Evolutionary conservation across 768 basidiomycete genomes (phyloP).

Genomic region (Suillus decipiens): DNA sequence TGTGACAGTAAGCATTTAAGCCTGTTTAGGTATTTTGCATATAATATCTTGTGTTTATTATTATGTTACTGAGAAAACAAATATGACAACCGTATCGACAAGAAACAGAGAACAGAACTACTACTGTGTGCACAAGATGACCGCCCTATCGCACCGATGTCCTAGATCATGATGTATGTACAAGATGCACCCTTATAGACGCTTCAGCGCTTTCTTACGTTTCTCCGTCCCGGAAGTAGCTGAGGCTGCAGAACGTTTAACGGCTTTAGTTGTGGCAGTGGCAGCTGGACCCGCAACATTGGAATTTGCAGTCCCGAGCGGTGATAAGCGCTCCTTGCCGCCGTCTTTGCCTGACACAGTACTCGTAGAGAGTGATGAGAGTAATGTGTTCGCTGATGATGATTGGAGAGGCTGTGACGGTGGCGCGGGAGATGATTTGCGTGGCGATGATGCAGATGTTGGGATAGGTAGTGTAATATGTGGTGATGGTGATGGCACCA

Average conservation of each 20-base stretch:
- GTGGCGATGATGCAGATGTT: conserved; percentile 41
- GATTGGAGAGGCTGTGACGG: conserved; percentile 40
- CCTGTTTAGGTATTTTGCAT: too few species aligned
- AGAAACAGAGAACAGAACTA: background rate
- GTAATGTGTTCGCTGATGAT: conserved; percentile 42
- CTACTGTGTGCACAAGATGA: background rate
- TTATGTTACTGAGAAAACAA: conserved; percentile 2
- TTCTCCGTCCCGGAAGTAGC: conserved; percentile 68
- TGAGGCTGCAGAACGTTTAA: conserved; percentile 64
- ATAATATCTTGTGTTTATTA: background rate
- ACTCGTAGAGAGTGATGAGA: conserved; percentile 38
- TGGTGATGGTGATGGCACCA: conserved; percentile 27
- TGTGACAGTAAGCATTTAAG: conserved; percentile 5
- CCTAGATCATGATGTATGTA: conserved; percentile 11
- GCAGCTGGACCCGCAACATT: conserved; percentile 51
- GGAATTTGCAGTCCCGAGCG: conserved; percentile 69
- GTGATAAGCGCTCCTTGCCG: conserved; percentile 65
- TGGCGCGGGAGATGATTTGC: conserved; percentile 46
- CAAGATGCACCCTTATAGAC: conserved; percentile 46
- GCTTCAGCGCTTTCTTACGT: conserved; percentile 86
- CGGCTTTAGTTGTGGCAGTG: conserved; percentile 52
- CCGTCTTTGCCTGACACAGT: conserved; percentile 32
- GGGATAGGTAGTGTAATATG: conserved; percentile 32
- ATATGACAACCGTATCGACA: conserved; percentile 5
- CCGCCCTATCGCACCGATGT: background rate